Conservation (phyloP, 1,284 basidiomycete genomes). For the Ganoderma leucocontextum region DNA sequence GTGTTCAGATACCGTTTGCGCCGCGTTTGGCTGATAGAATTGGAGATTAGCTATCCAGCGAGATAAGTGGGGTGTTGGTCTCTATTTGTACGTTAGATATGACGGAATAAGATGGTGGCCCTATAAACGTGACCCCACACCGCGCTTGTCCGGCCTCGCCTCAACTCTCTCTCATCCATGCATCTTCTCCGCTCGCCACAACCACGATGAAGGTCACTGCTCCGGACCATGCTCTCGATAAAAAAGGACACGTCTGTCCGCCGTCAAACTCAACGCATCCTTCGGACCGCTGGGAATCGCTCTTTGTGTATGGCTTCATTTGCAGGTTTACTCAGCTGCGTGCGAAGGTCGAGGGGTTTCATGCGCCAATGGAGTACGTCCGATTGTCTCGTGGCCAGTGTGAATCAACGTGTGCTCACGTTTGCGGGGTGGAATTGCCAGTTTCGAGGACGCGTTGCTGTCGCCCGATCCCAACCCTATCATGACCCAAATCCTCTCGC, state of each 20-base stretch:
- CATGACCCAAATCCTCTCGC: conserved; percentile 71
- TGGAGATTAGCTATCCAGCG: conserved; percentile 9
- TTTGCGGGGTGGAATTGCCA: conserved; percentile 39
- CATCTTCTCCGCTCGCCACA: conserved; percentile 35
- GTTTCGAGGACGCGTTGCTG: conserved; percentile 80
- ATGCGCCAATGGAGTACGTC: conserved; percentile 82
- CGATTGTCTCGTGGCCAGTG: not conserved
- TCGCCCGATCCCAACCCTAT: conserved; percentile 72
- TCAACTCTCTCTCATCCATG: conserved; percentile 43
- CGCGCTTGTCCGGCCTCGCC: conserved; percentile 35
- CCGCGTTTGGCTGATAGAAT: conserved; percentile 13
- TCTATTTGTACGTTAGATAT: conserved; percentile 44
- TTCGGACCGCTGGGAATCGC: conserved; percentile 82
- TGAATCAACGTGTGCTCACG: conserved; percentile 12
- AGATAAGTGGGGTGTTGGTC: conserved; percentile 41
- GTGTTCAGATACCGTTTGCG: not conserved
- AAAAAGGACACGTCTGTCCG: conserved; percentile 77
- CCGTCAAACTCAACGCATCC: conserved; percentile 78
- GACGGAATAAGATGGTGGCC: conserved; percentile 43
- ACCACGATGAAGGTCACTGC: conserved; percentile 41
- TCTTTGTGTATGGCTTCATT: conserved; percentile 85
- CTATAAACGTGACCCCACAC: conserved; percentile 42
- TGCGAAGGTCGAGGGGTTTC: conserved; percentile 76
- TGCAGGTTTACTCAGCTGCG: conserved; percentile 79
- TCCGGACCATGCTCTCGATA: conserved; percentile 44